These are phyloP conservation scores for Xylaria sp. DNA, from an alignment of 2,329 filamentous ascomycete genomes.

Conservation along the genomic window DNA sequence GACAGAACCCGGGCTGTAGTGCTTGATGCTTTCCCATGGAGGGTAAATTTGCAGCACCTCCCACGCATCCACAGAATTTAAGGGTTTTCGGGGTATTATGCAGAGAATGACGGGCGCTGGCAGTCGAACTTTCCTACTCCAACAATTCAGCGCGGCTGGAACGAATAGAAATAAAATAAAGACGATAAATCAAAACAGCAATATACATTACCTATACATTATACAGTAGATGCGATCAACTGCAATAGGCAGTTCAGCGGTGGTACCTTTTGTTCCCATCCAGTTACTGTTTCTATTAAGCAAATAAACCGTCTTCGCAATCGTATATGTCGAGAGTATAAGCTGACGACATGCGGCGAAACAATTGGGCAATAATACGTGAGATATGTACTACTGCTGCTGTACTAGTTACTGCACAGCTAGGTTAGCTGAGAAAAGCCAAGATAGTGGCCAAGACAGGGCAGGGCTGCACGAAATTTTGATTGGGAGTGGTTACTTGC, in stretches of 20 bases:
- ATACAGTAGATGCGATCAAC: neutral
- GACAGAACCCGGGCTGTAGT: neutral
- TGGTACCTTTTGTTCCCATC: neutral
- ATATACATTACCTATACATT: too few relatives aligned
- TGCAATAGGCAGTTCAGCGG: neutral
- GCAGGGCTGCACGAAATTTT: conserved; percentile 31
- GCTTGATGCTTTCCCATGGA: neutral
- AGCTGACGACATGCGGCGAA: conserved; percentile 28
- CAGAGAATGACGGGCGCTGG: neutral
- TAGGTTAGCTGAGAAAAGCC: conserved; percentile 28
- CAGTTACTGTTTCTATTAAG: neutral
- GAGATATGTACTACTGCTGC: conserved; percentile 1
- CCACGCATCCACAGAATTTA: neutral
- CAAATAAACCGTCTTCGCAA: neutral
- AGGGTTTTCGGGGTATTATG: neutral
- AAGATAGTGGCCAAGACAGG: conserved; percentile 31
- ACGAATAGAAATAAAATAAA: neutral
- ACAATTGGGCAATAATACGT: conserved; percentile 32
- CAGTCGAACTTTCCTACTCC: neutral
- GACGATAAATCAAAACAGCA: neutral
- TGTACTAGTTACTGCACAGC: too few relatives aligned
- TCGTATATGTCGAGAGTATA: neutral
- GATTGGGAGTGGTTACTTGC: neutral
- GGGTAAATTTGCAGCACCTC: neutral
- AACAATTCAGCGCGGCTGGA: neutral